Conservation (phyloP, 176 grass and related monocot species). For the Saccharum officinarum region DNA sequence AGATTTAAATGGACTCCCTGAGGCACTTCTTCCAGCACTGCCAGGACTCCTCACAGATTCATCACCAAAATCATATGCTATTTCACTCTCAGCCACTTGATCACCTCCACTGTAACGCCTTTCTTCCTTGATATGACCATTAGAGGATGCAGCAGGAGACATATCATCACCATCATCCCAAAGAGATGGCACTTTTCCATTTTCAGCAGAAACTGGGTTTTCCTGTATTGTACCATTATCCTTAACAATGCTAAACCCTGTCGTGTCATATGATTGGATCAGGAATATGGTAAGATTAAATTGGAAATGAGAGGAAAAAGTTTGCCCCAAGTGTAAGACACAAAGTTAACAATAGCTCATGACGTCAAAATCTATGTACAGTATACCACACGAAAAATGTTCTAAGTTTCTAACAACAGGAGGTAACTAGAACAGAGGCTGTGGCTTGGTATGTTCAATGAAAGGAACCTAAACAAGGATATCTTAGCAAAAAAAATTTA, state of each 20-base stretch:
- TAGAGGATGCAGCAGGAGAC: slow-evolving; percentile 80
- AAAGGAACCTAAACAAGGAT: slow-evolving; percentile 2
- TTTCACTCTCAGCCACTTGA: slow-evolving; percentile 57
- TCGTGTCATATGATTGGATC: slow-evolving; percentile 20
- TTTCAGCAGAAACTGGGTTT: slow-evolving; percentile 55
- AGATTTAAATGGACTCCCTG: slow-evolving; percentile 83
- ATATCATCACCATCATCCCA: slow-evolving; percentile 74
- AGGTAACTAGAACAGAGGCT: slow-evolving; percentile 6
- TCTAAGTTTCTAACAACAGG: slow-evolving; percentile 21
- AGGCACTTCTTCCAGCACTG: slow-evolving; percentile 80
- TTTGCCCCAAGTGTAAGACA: background rate
- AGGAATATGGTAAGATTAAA: slow-evolving; percentile 23
- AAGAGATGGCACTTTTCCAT: slow-evolving; percentile 53
- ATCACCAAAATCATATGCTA: slow-evolving; percentile 81
- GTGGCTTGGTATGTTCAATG: background rate
- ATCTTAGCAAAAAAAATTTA: background rate
- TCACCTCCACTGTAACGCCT: slow-evolving; percentile 52
- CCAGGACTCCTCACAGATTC: slow-evolving; percentile 68
- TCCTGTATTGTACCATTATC: slow-evolving; percentile 67
- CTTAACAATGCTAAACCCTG: slow-evolving; percentile 90
- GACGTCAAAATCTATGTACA: background rate
- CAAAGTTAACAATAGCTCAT: slow-evolving; percentile 3
- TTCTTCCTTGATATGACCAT: slow-evolving; percentile 65
- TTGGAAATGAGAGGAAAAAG: background rate
- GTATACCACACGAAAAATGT: background rate